phyloP scores from a whole-genome alignment of 2,329 filamentous ascomycete genomes.

The Camillea tinctor region DNA sequence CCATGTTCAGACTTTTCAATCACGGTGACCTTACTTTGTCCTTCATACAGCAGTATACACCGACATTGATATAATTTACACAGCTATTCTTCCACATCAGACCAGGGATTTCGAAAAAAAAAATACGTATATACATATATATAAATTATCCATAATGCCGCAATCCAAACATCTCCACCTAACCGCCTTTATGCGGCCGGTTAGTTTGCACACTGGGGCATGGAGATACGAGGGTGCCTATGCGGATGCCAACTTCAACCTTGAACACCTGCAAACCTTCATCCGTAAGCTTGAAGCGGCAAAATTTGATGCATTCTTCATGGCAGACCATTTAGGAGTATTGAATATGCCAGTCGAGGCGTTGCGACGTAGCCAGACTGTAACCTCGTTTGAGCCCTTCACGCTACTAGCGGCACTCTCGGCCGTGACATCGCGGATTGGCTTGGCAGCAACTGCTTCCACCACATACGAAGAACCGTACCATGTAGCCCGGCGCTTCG shows the following conservation, averaged over 20 bases:
- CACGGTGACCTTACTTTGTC: neutral
- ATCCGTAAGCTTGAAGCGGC: constrained; percentile 52
- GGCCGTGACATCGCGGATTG: constrained; percentile 47
- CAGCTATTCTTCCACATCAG: too few species aligned
- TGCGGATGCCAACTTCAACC: constrained; percentile 58
- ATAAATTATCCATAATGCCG: neutral
- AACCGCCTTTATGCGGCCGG: constrained; percentile 59
- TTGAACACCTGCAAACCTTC: constrained; percentile 51
- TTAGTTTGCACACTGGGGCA: constrained; percentile 54
- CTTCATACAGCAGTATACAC: neutral
- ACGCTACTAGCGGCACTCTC: constrained; percentile 51
- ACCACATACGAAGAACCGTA: constrained; percentile 56
- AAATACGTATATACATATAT: too few species aligned
- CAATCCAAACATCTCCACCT: constrained; percentile 45
- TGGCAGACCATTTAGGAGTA: constrained; percentile 54
- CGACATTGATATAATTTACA: neutral
- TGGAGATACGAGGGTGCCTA: constrained; percentile 56
- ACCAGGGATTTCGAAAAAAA: neutral
- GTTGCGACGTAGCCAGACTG: constrained; percentile 55
- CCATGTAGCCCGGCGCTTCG: constrained; percentile 52
- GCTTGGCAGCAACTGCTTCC: constrained; percentile 52
- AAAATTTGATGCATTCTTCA: constrained; percentile 57
- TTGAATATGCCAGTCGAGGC: constrained; percentile 57
- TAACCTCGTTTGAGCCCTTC: constrained; percentile 57
- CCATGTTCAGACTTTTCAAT: neutral